Base-by-base conservation (phyloP, 768 basidiomycete genomes). In the Hericium erinaceus region DNA sequence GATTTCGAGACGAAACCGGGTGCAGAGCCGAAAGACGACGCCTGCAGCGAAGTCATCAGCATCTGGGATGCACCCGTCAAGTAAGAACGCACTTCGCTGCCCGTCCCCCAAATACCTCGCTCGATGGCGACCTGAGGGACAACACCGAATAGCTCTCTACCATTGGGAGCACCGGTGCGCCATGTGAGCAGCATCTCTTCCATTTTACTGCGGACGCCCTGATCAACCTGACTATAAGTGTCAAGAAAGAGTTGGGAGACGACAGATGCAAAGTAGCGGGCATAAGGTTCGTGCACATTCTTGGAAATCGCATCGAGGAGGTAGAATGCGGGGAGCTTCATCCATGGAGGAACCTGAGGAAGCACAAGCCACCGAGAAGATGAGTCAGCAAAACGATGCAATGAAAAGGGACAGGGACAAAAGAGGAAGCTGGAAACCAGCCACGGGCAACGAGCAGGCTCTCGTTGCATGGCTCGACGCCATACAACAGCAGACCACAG, bases 101-200 rank as follows among this genome's bases (percentile, higher is more conserved):
- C 63, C 15, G 75, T 75, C 28, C 84, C 85, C 87, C 90, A 92
- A 37, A 92, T 81, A 39, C 86, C 85, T 18, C 84, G 79, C 70
- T 98, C 97, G 60, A 98, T 89, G 15, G 84, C 81, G 46, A 83
- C 73, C 68, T 98, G 94, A 18, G 89, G 80, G 2, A 81, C 80
- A 28, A 81, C 72, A 46, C 93, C 89, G 67, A 98, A 99, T 1
- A 99, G 76, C 67, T 95, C 90, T 54, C 82, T 82, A 39, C 89
- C 82, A 38, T 77, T 79, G 2, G 90, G 87, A 13, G 88, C 85
- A 15, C 92, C 93, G 22, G 84, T 87, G 41, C 94, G 80, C 97
- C 97, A 99, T 6, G 97, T 95, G 28, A 90, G 72, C 13, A 98
- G 81, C 85, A 99, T 93, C 71, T 99, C 97, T 68, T 95, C 92